Evolutionary conservation across 768 basidiomycete genomes (phyloP).

Genomic region (Pleurotus platypus): DNA sequence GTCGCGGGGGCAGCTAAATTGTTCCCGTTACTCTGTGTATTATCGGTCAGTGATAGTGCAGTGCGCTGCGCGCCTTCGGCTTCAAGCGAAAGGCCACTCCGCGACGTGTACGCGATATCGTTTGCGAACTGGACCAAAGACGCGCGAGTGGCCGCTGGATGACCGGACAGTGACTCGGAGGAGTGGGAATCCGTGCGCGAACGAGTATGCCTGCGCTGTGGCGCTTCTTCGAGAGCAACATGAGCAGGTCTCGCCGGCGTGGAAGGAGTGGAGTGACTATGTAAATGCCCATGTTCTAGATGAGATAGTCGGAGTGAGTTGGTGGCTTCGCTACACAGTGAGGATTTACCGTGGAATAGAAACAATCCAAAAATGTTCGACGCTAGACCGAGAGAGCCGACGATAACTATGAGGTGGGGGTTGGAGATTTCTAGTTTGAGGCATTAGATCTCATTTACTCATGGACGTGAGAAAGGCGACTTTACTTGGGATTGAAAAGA

Average conservation of each 20-base stretch:
- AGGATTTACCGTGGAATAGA: slow-evolving; percentile 84
- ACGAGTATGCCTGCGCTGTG: slow-evolving; percentile 23
- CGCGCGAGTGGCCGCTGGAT: slow-evolving; percentile 73
- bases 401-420: slow-evolving; percentile 83
- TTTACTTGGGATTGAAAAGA: slow-evolving; percentile 80
- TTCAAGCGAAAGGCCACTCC: not conserved
- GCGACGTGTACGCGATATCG: slow-evolving; percentile 58
- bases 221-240: slow-evolving; percentile 28
- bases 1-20: not conserved
- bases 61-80: not conserved
- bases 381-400: slow-evolving; percentile 83
- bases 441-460: slow-evolving; percentile 7
- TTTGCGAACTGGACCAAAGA: slow-evolving; percentile 83
- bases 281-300: slow-evolving; percentile 68
- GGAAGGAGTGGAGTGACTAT: slow-evolving; percentile 44
- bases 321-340: not conserved
- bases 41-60: not conserved
- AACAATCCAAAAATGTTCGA: slow-evolving; percentile 93
- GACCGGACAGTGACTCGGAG: slow-evolving; percentile 57
- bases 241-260: slow-evolving; percentile 33
- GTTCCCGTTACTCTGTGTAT: too few relatives aligned
- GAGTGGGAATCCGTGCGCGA: slow-evolving; percentile 42
- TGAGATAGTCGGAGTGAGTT: slow-evolving; percentile 1
- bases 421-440: slow-evolving; percentile 75
- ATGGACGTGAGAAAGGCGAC: slow-evolving; percentile 4